These are phyloP conservation scores for Metschnikowia similis DNA, from an alignment of 805 yeast species.

Conservation along the genomic window DNA sequence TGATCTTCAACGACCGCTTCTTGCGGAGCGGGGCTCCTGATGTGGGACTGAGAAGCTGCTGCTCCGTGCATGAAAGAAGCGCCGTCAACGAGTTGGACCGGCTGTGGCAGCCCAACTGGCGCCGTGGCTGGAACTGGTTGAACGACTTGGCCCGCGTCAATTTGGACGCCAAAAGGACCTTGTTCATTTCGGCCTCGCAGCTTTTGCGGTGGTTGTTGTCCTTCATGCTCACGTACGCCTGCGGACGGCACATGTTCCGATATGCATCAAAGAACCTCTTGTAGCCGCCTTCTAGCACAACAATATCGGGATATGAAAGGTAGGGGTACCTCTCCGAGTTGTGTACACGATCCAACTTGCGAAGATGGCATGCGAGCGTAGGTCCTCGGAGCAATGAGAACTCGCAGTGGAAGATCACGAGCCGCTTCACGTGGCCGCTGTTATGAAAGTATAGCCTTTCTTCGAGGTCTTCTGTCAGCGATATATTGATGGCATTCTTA, in stretches of 20 bases:
- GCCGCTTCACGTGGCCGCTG: constrained; percentile 25
- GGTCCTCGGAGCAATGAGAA: constrained; percentile 95
- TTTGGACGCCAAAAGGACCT: constrained; percentile 40
- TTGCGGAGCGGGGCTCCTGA: constrained; percentile 9
- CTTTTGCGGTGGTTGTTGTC: constrained; percentile 29
- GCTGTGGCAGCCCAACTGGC: constrained; percentile 9
- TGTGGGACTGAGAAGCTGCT: constrained; percentile 3
- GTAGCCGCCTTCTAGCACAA: constrained; percentile 89
- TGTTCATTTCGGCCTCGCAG: constrained; percentile 46
- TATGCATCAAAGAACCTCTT: constrained; percentile 63
- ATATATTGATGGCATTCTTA: constrained; percentile 71
- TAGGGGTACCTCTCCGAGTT: constrained; percentile 77
- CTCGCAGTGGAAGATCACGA: constrained; percentile 90
- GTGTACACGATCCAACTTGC: constrained; percentile 74
- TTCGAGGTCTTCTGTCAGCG: constrained; percentile 67
- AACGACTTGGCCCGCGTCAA: constrained; percentile 38
- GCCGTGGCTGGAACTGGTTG: constrained; percentile 21
- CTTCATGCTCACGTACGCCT: constrained; percentile 82
- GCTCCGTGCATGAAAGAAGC: constrained; percentile 9
- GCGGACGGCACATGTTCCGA: constrained; percentile 63
- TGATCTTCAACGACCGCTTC: constrained; percentile 13
- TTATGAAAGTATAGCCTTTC: constrained; percentile 38
- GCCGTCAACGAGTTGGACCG: constrained; percentile 16
- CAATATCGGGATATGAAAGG: constrained; percentile 82
- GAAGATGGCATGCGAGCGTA: constrained; percentile 76